Evolutionary conservation across 306 rosid genomes (phyloP).

Genomic region (Pterocarpus santalinus): DNA sequence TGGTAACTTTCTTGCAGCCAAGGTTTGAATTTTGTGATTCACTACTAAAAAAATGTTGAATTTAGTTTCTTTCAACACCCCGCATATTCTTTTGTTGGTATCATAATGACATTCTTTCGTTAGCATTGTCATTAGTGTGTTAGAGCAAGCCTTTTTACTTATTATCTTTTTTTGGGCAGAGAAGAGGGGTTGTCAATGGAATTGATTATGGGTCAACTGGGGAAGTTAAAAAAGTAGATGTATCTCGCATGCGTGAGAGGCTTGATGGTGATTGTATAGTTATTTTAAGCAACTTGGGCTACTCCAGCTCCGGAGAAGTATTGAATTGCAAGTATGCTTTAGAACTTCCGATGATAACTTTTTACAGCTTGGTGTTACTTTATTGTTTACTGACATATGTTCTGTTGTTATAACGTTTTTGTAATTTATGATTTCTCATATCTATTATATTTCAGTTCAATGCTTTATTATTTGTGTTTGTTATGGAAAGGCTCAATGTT

Average conservation of each 20-base stretch:
- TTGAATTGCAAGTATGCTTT: conserved; percentile 97
- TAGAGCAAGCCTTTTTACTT: conserved; percentile 7
- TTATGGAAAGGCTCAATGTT: neutral
- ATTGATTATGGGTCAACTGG: conserved; percentile 98
- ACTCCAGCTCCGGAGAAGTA: conserved; percentile 97
- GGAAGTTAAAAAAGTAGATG: conserved; percentile 91
- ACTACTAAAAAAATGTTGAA: neutral
- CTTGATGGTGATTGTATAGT: conserved; percentile 95
- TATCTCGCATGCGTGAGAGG: conserved; percentile 88
- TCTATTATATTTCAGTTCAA: neutral
- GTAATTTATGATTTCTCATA: conserved; percentile 14
- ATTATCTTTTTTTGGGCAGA: conserved; percentile 59
- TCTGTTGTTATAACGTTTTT: neutral
- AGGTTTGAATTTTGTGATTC: conserved; percentile 62
- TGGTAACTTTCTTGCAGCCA: conserved; percentile 97
- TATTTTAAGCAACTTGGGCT: conserved; percentile 93
- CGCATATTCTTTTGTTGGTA: neutral
- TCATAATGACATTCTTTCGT: conserved; percentile 21
- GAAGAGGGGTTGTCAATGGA: conserved; percentile 90
- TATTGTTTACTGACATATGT: conserved; percentile 17
- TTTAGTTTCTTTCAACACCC: conserved; percentile 1
- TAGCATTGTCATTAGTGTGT: conserved; percentile 34
- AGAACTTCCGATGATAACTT: conserved; percentile 40
- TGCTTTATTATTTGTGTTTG: neutral
- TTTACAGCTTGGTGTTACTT: conserved; percentile 8